Evolutionary conservation across 768 basidiomycete genomes (phyloP), one percentile per base, ranked within the genome.

Genomic region (Boletales sp.): DNA sequence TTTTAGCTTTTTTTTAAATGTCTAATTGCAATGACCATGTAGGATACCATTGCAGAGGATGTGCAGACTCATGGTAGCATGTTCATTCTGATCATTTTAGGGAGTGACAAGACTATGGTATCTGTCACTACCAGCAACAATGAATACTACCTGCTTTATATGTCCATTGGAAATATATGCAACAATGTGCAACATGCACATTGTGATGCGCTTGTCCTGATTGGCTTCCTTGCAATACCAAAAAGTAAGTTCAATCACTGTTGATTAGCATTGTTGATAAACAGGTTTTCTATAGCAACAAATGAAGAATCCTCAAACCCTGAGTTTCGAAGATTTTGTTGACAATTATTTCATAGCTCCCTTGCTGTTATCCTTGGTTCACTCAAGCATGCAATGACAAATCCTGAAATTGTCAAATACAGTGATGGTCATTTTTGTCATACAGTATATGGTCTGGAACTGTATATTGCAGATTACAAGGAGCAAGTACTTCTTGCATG

Each of bases 201-300:
- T 17, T 6, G 30, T 1, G 31, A 46, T 33, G 41, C 47, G 4
- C 33, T 56, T 0, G 19, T 60, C 2, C 28, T 57, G 13, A 18
- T 55, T 4, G 58, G 42, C 0, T 70, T 70, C 42, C 57, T 70
- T 2, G 48, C 61, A 1, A 68, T 71, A 37, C 60, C 63, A 3
- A n/a, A n/a, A n/a, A n/a, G n/a, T n/a, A n/a, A n/a, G n/a, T n/a
- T n/a, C n/a, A n/a, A n/a, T n/a, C n/a, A n/a, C n/a, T n/a, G n/a
- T n/a, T n/a, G n/a, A n/a, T n/a, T n/a, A n/a, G n/a, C n/a, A n/a
- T n/a, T n/a, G n/a, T n/a, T n/a, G n/a, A n/a, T n/a, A n/a, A n/a
- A n/a, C n/a, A n/a, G n/a, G n/a, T n/a, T n/a, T n/a, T n/a, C n/a
- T n/a, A n/a, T n/a, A n/a, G n/a, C n/a, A n/a, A n/a, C n/a, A n/a